Evolutionary conservation across 2,329 filamentous ascomycete species (phyloP), one percentile per base, ranked within the genome.

Genomic region (Diatrype stigma): DNA sequence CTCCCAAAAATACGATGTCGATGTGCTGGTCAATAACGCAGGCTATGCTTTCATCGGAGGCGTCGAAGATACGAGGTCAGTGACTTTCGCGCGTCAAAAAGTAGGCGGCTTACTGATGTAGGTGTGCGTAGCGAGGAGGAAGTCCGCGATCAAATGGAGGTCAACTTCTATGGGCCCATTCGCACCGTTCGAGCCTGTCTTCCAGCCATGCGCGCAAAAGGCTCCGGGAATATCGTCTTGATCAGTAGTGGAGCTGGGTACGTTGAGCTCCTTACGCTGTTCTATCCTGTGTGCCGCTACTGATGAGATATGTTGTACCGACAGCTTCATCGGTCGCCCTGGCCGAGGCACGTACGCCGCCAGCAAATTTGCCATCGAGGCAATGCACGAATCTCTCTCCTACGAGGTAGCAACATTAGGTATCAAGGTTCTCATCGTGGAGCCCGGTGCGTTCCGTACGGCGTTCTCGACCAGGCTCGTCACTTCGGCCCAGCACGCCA

Each of bases 81-180:
- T 50, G 16, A 23, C 10, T 12, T 42, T 42, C 21, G 7, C 38
- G 7, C 38, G 5, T 17, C 14, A 19, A 42, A 42, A 6, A 7
- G 10, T 11, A n/a, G n/a, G n/a, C 14, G 21, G 11, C 38, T 37
- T 49, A 22, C 50, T 23, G 19, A 51, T n/a, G n/a, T n/a, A n/a
- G n/a, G 10, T 1, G 10, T 17, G n/a, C 11, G 28, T 6, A 63
- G 59, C 32, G 52, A 58, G 23, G 57, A 70, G 34, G 72, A 75
- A 53, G 58, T 71, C 22, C 65, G 63, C 11, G 60, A 66, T 2
- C 56, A 62, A 11, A 80, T 79, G 61, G 70, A 76, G 58, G 78
- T 77, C 30, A 82, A 83, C 50, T 75, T 82, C 28, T 77, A 81
- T 54, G 79, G 78, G 2, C 63, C 69, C 7, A 61, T 79, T 47